Percentiles rank a stretch among this genome's conserved stretches.
Conservation (phyloP, 1,284 basidiomycete genomes). For the Cerioporus squamosus region DNA sequence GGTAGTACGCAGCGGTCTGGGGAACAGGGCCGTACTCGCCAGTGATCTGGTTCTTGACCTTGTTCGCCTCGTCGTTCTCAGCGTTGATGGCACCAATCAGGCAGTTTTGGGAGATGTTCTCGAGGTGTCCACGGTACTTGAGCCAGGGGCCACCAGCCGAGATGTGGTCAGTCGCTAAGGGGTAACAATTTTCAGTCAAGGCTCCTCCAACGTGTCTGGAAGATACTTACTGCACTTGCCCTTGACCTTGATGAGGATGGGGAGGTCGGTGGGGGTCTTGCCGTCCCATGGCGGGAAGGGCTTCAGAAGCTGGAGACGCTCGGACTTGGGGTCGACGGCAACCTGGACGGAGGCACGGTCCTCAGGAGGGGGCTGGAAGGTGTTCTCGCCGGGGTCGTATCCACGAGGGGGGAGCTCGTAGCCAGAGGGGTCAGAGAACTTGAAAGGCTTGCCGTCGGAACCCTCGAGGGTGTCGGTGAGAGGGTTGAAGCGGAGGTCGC, state of each 20-base stretch:
- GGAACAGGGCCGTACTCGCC: slow-evolving; percentile 90
- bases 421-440: slow-evolving; percentile 90
- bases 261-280: slow-evolving; percentile 88
- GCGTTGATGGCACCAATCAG: slow-evolving; percentile 96
- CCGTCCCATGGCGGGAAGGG: slow-evolving; percentile 96
- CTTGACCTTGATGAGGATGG: slow-evolving; percentile 96
- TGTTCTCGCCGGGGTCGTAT: slow-evolving; percentile 96
- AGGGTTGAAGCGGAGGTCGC: slow-evolving; percentile 96
- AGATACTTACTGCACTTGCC: slow-evolving; percentile 92
- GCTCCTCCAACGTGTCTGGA: slow-evolving; percentile 2
- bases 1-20: slow-evolving; percentile 85
- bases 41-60: slow-evolving; percentile 89
- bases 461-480: slow-evolving; percentile 90
- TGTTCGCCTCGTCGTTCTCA: slow-evolving; percentile 96
- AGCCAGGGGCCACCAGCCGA: slow-evolving; percentile 98
- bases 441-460: slow-evolving; percentile 96
- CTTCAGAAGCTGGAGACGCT: slow-evolving; percentile 93
- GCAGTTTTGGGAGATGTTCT: slow-evolving; percentile 99
- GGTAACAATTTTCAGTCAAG: neutral
- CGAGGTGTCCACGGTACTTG: slow-evolving; percentile 98
- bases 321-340: slow-evolving; percentile 86
- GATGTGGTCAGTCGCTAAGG: slow-evolving; percentile 81
- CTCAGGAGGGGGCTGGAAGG: slow-evolving; percentile 93
- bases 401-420: slow-evolving; percentile 93
- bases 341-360: slow-evolving; percentile 88